Base-by-base conservation (phyloP, 2,329 filamentous ascomycete species). In the Xylariaceae sp. region DNA sequence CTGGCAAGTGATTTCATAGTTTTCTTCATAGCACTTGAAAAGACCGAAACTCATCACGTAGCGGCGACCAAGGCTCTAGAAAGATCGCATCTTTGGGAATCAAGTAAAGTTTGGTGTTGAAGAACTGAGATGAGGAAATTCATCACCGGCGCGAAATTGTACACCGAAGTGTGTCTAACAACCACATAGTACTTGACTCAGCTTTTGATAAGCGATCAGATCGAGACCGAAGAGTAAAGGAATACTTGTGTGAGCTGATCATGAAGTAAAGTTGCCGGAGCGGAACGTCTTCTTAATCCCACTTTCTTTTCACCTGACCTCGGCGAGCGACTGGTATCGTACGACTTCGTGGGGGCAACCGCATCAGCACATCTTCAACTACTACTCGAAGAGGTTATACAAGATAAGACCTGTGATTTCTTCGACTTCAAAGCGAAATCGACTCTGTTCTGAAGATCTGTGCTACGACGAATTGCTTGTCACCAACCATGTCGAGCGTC, bases 221-320 rank as follows among this genome's bases (percentile, higher is more conserved):
- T n/a, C n/a, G n/a, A n/a, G n/a, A n/a, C n/a, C n/a, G n/a, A n/a
- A n/a, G n/a, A n/a, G n/a, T n/a, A n/a, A n/a, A n/a, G n/a, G n/a
- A n/a, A n/a, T n/a, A n/a, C n/a, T n/a, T n/a, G n/a, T n/a, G n/a
- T n/a, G n/a, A n/a, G n/a, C n/a, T n/a, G n/a, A n/a, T n/a, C n/a
- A n/a, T n/a, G n/a, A n/a, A n/a, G n/a, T 22, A 7, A 17, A 53
- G 42, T 31, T 11, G 44, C 38, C 6, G 50, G 38, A 12, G 47
- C 50, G 11, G 44, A 45, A 31, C 5, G 39, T 12, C 42, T 49
- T 22, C 9, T 53, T 15, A 49, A 53, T 18, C 50, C 50, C 12
- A 27, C 42, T 9, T 17, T 19, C 5, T 48, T 49, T 19, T 46
- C 39, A 12, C 38, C 44, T 9, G 39, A 27, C 11, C 47, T 49